phyloP scores from a whole-genome alignment of 257 asterid species.

The Ajuga chamaepitys region DNA sequence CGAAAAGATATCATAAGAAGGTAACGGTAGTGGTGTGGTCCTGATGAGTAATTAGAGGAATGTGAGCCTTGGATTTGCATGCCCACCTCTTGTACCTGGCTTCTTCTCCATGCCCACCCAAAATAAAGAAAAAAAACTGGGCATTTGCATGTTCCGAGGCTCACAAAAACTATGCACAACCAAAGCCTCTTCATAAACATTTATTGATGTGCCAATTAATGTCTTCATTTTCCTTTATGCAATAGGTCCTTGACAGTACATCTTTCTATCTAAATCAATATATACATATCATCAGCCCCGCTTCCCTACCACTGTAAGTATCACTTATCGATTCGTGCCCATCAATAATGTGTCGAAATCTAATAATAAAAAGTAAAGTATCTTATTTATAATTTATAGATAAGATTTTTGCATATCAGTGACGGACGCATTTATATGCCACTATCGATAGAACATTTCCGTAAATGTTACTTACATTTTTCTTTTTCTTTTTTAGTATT shows the following conservation, averaged over 20 bases:
- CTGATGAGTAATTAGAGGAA: constrained; percentile 13
- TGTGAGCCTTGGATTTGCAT: neutral
- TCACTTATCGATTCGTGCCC: too few relatives aligned
- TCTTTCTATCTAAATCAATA: neutral
- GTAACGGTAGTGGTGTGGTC: constrained; percentile 23
- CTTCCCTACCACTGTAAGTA: too few relatives aligned
- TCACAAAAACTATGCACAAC: constrained; percentile 15
- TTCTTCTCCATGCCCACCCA: constrained; percentile 17
- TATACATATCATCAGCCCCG: neutral
- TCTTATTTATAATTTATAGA: too few relatives aligned
- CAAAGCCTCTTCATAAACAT: constrained; percentile 1
- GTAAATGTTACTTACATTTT: too few relatives aligned
- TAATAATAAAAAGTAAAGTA: too few relatives aligned
- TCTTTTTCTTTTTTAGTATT: too few relatives aligned
- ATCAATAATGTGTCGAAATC: too few relatives aligned
- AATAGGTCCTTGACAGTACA: constrained; percentile 15
- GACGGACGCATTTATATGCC: too few relatives aligned
- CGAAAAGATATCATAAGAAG: neutral
- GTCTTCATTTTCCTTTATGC: constrained; percentile 20
- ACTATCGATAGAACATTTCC: too few relatives aligned
- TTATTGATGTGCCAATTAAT: neutral
- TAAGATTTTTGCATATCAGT: too few relatives aligned
- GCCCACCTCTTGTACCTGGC: neutral
- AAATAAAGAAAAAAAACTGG: neutral
- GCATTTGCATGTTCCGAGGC: constrained; percentile 67